Base-by-base conservation (phyloP, 108 stramenopile species). In the Pelagomonas calceolata region DNA sequence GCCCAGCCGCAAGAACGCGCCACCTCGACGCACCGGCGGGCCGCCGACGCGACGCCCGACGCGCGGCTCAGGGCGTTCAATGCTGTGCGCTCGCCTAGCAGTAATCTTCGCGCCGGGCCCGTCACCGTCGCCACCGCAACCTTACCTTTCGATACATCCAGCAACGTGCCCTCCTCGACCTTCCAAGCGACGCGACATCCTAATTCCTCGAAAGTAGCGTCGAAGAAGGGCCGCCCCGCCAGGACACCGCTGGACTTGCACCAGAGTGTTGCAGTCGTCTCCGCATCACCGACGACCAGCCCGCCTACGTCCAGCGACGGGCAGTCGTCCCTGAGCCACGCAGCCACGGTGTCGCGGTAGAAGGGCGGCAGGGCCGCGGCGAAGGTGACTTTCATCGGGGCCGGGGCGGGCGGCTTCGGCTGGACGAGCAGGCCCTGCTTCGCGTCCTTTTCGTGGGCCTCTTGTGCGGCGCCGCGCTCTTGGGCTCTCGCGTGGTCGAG, bases 271-370 rank as follows among this genome's bases (percentile, higher is more conserved):
- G 85, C 85, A 21, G 64, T 75, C 60, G 80, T 63, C 45, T 45
- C 71, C 45, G 30, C 70, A 7, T 75, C 75, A 3, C 65, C 72
- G 46, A 73, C 65, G 30, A 66, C 65, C 21, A 66, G 30, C 30
- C 98, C 98, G 29, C 98, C 97, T 1, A 99, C 92, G 75, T 99
- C 98, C 69, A 97, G 90, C 18, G 84, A 80, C 30, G 98, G 98
- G 73, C 92, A 88, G 77, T 97, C 98, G 68, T 97, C 95, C 64
- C 84, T 78, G 17, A 99, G 79, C 95, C 95, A 98, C 68, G 65
- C 32, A 17, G 70, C 78, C 16, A 85, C 80, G 26, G 51, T 68
- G 21, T 12, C 7, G 21, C 1, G 3, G 21, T 26, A 3, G 51
- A 26, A 26, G 21, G 51, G 51, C 51, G 51, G 51, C 51, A 60